Evolutionary conservation across 768 basidiomycete genomes (phyloP), one percentile per base, ranked within the genome.

Genomic region (Leccinum imitatum): DNA sequence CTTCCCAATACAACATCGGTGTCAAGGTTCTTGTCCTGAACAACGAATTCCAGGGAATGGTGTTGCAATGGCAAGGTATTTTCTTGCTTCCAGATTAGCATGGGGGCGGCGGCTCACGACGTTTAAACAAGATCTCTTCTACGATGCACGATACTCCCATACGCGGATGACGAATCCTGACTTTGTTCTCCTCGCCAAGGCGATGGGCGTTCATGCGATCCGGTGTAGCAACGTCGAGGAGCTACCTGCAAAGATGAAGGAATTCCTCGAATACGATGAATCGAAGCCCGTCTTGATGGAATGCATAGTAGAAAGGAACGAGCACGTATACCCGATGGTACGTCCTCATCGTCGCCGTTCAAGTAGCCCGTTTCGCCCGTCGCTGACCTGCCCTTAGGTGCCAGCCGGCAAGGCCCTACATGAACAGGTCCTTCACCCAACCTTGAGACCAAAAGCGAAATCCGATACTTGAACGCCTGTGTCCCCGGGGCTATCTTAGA

Each of bases 21-120:
- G 93, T 98, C 71, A 99, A 99, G 77, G 90, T 94, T 44, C 80
- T 97, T 65, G 76, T 97, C 23, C 76, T 98, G 68, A 96, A 97
- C 81, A 98, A 97, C 75, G 93, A 95, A 71, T 97, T 95, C 83
- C 95, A 97, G 75, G 97, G 97, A 57, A 99, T 99, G 97, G 97
- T 98, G 13, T 78, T 93, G 33, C 97, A 99, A 80, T 98, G 96
- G 97, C 97, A 98, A 82, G 93, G 93, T 93, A 59, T 53, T 81
- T 71, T 13, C 31, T 17, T 59, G 13, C 44, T 44, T 25, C 57
- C 39, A 25, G 37, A 31, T 21, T 8, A 9, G 14, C 9, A 51
- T n/a, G 6, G 17, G 23, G 15, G 1, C 17, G 13, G 2, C 56
- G 44, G 39, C 57, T 67, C 13, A 68, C 44, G 15, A n/a, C 35